Percentiles rank a stretch among this genome's conserved stretches.
These are phyloP conservation scores for Escovopsis weberi DNA, from an alignment of 2,329 filamentous ascomycete species.

Conservation along the genomic window DNA sequence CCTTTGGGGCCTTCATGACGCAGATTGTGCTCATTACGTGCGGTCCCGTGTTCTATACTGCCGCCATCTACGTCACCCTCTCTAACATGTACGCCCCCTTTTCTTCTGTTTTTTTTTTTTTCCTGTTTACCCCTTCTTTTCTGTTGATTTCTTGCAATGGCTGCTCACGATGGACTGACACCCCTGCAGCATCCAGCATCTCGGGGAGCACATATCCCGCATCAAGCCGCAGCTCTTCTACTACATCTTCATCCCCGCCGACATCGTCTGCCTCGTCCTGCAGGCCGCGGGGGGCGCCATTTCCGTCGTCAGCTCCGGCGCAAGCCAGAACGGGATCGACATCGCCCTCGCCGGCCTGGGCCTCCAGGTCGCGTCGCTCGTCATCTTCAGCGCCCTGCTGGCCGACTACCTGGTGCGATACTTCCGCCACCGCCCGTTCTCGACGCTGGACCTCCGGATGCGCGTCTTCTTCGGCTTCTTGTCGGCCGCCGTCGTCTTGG, in stretches of 20 bases:
- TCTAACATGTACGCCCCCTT: slow-evolving; percentile 18
- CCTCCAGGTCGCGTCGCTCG: slow-evolving; percentile 42
- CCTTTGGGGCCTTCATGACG: slow-evolving; percentile 44
- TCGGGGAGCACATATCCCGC: slow-evolving; percentile 24
- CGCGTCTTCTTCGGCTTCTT: slow-evolving; percentile 37
- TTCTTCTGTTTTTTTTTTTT: too few species aligned
- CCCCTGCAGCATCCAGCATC: slow-evolving; percentile 21
- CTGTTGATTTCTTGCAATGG: too few species aligned
- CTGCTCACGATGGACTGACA: slow-evolving; percentile 1
- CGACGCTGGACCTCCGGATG: slow-evolving; percentile 11
- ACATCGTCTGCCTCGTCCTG: slow-evolving; percentile 38
- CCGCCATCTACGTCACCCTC: slow-evolving; percentile 41
- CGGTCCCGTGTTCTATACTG: slow-evolving; percentile 22
- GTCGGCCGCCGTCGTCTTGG: slow-evolving; percentile 37
- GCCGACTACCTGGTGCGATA: slow-evolving; percentile 32
- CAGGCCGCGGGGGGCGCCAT: slow-evolving; percentile 42
- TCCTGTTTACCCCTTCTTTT: not conserved
- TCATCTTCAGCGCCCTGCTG: slow-evolving; percentile 34
- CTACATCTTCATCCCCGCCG: slow-evolving; percentile 36
- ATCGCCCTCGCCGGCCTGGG: slow-evolving; percentile 34
- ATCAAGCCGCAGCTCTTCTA: slow-evolving; percentile 26
- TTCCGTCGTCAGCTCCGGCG: slow-evolving; percentile 28
- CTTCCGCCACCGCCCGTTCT: slow-evolving; percentile 10
- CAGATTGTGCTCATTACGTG: slow-evolving; percentile 46
- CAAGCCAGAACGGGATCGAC: slow-evolving; percentile 26